Evolutionary conservation across 768 basidiomycete species (phyloP), one percentile per base, ranked within the genome.

Genomic region (Collybia sordida): DNA sequence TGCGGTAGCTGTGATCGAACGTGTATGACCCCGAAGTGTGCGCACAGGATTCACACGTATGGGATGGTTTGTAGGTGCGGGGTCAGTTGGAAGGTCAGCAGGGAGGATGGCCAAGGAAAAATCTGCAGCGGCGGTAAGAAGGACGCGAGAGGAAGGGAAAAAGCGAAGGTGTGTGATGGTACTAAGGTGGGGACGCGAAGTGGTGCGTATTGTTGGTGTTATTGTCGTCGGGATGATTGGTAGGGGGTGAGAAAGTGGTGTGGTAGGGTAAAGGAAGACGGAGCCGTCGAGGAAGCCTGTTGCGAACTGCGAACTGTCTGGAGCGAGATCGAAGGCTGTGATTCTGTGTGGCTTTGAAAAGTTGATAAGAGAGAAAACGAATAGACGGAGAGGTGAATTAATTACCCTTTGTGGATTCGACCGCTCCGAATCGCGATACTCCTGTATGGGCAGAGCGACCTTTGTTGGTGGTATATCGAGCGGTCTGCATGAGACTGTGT

Each of bases 121-220:
- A 62, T 91, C 88, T 4, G 79, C 78, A 0, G 86, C 82, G 0
- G 83, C 73, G 4, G 87, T 81, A 8, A 94, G 75, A 1, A 91
- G 70, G 14, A 91, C 89, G 35, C 83, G 73, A 9, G 80, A 84
- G 0, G 85, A 88, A 1, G 86, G 86, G 66, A 88, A 86, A 72
- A 85, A 86, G 37, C 71, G 73, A 22, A 86, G 64, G 18, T 75
- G 73, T 2, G 78, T 78, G n/a, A 81, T 71, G 1, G 76, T 75
- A 65, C 79, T 82, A 17, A 79, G 65, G 56, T 85, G 81, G 0
- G 74, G 65, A 49, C 66, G 67, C 21, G 72, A 69, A 18, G 63
- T 68, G 18, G 62, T 59, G 39, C 64, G 68, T 8, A 61, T 65
- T 35, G 61, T 52, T 24, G 67, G 45, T 24, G 62, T 63, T 23